Evolutionary conservation across 2,329 filamentous ascomycete species (phyloP), one percentile per base, ranked within the genome.

Genomic region (Arachnomyces sp.): DNA sequence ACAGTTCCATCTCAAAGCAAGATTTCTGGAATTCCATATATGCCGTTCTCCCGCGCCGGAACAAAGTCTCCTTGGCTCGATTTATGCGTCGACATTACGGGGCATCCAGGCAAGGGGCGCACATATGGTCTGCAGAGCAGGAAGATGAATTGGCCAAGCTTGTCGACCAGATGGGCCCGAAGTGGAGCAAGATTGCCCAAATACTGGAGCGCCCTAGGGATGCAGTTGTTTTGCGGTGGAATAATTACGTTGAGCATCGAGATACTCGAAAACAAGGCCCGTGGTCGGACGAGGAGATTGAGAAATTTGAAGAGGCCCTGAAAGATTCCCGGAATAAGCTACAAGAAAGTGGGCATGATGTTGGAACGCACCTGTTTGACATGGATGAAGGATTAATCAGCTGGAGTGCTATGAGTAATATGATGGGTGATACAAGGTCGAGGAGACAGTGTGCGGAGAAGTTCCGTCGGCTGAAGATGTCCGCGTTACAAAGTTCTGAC

Each of bases 61-160:
- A 64, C 39, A 50, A 48, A 16, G 51, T 61, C 36, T 66, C 64
- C 11, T 53, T 66, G 31, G 55, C 59, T 34, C 56, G 65, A 7
- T 68, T 67, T 47, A 64, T 65, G 55, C 57, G 61, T 11, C 58
- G 64, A 9, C 63, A 66, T 47, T 68, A 67, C 45, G 61, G 64
- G 40, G 54, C 54, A 7, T 58, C 59, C 5, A 42, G 47, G 1
- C 59, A 63, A 39, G 63, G 60, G 29, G 56, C 58, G 2, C 57
- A 59, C 28, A 48, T 61, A 7, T 68, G 65, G 65, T 60, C 61
- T 1, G 39, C 44, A 1, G 60, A 61, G 33, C 64, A 68, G 41
- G 64, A 68, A 17, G 51, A 61, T 8, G 64, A 68, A 37, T 56
- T 68, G 3, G 47, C 61, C 15, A 34, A 42, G 4, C 51, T 68